Conservation (phyloP, 306 rosid genomes). For the Begonia masoniana region DNA sequence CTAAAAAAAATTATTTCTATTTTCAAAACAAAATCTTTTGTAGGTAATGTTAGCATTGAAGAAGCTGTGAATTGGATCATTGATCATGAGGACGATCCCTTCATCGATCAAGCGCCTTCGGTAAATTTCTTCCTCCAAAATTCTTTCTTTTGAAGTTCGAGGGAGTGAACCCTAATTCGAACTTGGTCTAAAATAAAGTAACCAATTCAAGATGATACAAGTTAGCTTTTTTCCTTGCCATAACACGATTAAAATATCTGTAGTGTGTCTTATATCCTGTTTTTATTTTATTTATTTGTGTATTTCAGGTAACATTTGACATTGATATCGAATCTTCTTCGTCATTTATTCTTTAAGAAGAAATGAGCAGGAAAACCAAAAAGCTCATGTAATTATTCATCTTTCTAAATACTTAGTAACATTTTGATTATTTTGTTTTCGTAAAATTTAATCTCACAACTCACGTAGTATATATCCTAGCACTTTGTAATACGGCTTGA, state of each 20-base stretch:
- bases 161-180: no score
- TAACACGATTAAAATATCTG: no score
- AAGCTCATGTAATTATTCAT: slow-evolving; percentile 29
- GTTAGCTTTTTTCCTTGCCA: no score
- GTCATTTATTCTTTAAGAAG: slow-evolving; percentile 49
- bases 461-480: no score
- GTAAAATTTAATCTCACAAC: not conserved
- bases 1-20: not conserved
- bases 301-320: slow-evolving; percentile 38
- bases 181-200: no score
- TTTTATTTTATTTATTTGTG: not conserved
- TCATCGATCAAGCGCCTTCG: slow-evolving; percentile 57
- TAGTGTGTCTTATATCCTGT: no score
- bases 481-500: no score
- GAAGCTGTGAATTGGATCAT: slow-evolving; percentile 58
- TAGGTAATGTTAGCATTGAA: slow-evolving; percentile 51
- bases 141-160: not conserved
- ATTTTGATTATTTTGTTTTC: not conserved
- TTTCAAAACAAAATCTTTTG: slow-evolving; percentile 3
- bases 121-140: slow-evolving; percentile 25
- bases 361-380: slow-evolving; percentile 43
- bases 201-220: no score
- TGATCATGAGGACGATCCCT: slow-evolving; percentile 57
- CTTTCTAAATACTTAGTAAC: not conserved
- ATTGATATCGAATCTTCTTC: slow-evolving; percentile 37